Percentiles rank a stretch among this genome's conserved stretches.
These are phyloP conservation scores for Desmodesmus armatus DNA, from an alignment of 139 green algal genomes.

Conservation along the genomic window DNA sequence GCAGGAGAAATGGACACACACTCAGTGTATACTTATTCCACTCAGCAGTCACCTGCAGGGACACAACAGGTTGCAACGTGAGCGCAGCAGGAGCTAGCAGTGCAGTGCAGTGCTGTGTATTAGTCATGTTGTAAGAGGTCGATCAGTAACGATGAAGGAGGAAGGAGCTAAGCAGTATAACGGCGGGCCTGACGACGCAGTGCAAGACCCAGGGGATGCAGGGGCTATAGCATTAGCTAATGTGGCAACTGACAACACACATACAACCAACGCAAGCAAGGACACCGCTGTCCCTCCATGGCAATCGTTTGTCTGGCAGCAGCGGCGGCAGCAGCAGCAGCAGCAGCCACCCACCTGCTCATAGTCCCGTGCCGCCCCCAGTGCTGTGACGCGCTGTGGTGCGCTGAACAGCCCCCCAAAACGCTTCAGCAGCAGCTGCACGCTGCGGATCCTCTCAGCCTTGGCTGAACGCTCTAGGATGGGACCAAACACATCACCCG, in stretches of 20 bases:
- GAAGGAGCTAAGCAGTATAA: background rate
- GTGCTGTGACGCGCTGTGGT: constrained; percentile 58
- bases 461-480: constrained; percentile 67
- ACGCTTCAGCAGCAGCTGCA: constrained; percentile 65
- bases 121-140: too few relatives aligned
- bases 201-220: background rate
- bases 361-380: constrained; percentile 55
- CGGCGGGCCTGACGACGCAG: background rate
- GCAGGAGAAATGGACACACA: background rate
- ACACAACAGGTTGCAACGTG: background rate
- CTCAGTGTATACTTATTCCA: background rate
- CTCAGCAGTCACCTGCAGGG: background rate
- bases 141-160: too few relatives aligned
- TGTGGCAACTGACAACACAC: background rate
- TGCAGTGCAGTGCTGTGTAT: too few relatives aligned
- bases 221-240: background rate
- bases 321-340: background rate
- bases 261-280: background rate
- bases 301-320: background rate
- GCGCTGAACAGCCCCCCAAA: constrained; percentile 71
- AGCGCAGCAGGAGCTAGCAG: background rate
- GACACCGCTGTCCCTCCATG: background rate
- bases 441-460: constrained; percentile 66
- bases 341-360: constrained; percentile 49
- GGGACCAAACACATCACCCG: constrained; percentile 53